phyloP scores from a whole-genome alignment of 495 filamentous ascomycete species.

The Penicillium goetzii region DNA sequence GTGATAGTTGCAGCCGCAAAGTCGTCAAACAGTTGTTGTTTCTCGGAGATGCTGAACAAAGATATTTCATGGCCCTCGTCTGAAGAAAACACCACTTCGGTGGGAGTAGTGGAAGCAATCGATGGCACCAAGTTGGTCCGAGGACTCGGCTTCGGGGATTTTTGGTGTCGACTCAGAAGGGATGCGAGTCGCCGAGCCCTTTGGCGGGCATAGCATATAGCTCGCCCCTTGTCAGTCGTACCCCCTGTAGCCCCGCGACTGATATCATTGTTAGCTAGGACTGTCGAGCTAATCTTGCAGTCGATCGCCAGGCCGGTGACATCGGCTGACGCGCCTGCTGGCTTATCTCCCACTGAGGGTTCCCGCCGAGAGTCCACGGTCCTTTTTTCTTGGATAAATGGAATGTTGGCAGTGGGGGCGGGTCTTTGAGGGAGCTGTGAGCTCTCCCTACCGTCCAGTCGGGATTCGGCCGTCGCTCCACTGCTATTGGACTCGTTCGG shows the following conservation, averaged over 20 bases:
- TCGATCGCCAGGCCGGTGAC: slow-evolving; percentile 38
- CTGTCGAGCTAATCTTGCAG: slow-evolving; percentile 34
- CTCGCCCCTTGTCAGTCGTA: slow-evolving; percentile 42
- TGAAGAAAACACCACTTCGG: slow-evolving; percentile 32
- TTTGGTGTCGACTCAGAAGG: slow-evolving; percentile 39
- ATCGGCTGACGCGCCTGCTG: slow-evolving; percentile 38
- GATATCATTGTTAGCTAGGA: slow-evolving; percentile 37
- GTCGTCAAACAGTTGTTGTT: slow-evolving; percentile 37
- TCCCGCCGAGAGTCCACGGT: slow-evolving; percentile 30
- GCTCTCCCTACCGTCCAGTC: slow-evolving; percentile 35
- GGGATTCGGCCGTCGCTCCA: slow-evolving; percentile 36
- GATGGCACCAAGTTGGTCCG: slow-evolving; percentile 38
- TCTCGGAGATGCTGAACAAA: slow-evolving; percentile 45
- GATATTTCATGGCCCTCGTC: slow-evolving; percentile 47
- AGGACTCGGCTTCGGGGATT: slow-evolving; percentile 38
- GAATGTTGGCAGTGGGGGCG: slow-evolving; percentile 48
- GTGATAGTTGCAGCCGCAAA: slow-evolving; percentile 3
- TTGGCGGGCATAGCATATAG: slow-evolving; percentile 42
- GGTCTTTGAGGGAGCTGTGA: slow-evolving; percentile 42
- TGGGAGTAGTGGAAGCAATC: slow-evolving; percentile 37
- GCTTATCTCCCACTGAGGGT: slow-evolving; percentile 35
- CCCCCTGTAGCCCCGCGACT: slow-evolving; percentile 12
- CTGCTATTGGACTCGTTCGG: slow-evolving; percentile 22
- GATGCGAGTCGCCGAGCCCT: slow-evolving; percentile 40
- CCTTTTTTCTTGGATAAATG: slow-evolving; percentile 36